These are phyloP conservation scores for Naematelia aurantialba DNA, from an alignment of 768 basidiomycete species.

Conservation along the genomic window DNA sequence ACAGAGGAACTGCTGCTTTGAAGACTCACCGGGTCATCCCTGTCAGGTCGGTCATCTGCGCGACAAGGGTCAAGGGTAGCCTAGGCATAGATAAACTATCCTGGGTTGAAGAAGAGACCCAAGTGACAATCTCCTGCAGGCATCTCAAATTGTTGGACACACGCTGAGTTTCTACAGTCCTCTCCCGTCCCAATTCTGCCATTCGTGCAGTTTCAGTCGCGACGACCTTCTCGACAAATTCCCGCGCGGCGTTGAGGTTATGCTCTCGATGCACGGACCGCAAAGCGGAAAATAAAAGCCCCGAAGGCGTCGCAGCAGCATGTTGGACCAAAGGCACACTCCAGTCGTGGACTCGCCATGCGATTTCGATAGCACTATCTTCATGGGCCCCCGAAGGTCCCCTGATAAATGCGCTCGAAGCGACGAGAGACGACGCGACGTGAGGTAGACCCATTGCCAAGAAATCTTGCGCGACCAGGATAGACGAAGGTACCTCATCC, in stretches of 20 bases:
- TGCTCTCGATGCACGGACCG: constrained; percentile 78
- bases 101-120: constrained; percentile 52
- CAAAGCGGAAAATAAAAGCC: constrained; percentile 71
- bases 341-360: constrained; percentile 94
- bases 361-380: constrained; percentile 60
- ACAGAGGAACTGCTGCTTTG: neutral
- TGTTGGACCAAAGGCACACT: constrained; percentile 69
- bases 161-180: constrained; percentile 69
- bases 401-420: neutral
- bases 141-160: constrained; percentile 72
- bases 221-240: constrained; percentile 57
- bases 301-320: constrained; percentile 29
- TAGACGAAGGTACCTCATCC: constrained; percentile 46
- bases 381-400: constrained; percentile 9
- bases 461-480: constrained; percentile 70
- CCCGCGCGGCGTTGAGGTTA: constrained; percentile 56
- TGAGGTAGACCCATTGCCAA: constrained; percentile 86
- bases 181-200: constrained; percentile 67
- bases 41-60: neutral
- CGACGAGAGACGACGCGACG: constrained; percentile 57
- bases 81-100: neutral
- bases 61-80: neutral
- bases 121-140: constrained; percentile 68
- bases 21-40: constrained; percentile 20
- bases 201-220: constrained; percentile 64